Evolutionary conservation across 768 basidiomycete species (phyloP).

Genomic region (Chalciporus chontae): DNA sequence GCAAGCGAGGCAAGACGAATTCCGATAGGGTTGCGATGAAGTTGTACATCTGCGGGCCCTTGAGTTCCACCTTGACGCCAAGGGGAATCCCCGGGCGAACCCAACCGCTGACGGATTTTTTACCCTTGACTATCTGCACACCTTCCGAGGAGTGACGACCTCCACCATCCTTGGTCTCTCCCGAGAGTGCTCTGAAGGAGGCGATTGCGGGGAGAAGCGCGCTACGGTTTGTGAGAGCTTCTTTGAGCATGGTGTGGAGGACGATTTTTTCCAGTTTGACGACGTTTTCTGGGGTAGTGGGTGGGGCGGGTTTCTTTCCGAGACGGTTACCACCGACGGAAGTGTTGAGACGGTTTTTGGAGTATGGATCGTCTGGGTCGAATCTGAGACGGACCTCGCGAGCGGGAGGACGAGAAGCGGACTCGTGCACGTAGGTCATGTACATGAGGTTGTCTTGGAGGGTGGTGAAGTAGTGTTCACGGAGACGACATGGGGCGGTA

Average conservation of each 20-base stretch:
- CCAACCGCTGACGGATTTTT: constrained; percentile 77
- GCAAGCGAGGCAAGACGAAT: constrained; percentile 90
- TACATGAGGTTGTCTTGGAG: constrained; percentile 90
- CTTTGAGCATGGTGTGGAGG: constrained; percentile 84
- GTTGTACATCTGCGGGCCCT: constrained; percentile 91
- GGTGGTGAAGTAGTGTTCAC: constrained; percentile 80
- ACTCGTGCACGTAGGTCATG: constrained; percentile 84
- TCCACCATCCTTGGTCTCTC: constrained; percentile 72
- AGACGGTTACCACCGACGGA: constrained; percentile 69
- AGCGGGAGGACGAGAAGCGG: constrained; percentile 47
- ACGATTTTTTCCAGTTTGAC: constrained; percentile 79
- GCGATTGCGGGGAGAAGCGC: constrained; percentile 82
- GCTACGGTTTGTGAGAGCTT: constrained; percentile 65
- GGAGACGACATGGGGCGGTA: constrained; percentile 67
- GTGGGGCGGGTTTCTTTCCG: constrained; percentile 64
- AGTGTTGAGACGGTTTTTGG: constrained; percentile 71
- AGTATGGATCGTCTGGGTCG: constrained; percentile 80
- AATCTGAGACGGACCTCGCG: constrained; percentile 63
- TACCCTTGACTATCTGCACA: constrained; percentile 69
- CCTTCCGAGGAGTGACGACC: constrained; percentile 69
- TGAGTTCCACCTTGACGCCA: constrained; percentile 87
- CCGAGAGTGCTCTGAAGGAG: constrained; percentile 83
- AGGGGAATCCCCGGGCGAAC: constrained; percentile 77
- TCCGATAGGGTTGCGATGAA: constrained; percentile 86
- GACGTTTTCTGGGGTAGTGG: constrained; percentile 64